phyloP scores from a whole-genome alignment of 176 grass and related monocot species.

The Panicum miliaceum region DNA sequence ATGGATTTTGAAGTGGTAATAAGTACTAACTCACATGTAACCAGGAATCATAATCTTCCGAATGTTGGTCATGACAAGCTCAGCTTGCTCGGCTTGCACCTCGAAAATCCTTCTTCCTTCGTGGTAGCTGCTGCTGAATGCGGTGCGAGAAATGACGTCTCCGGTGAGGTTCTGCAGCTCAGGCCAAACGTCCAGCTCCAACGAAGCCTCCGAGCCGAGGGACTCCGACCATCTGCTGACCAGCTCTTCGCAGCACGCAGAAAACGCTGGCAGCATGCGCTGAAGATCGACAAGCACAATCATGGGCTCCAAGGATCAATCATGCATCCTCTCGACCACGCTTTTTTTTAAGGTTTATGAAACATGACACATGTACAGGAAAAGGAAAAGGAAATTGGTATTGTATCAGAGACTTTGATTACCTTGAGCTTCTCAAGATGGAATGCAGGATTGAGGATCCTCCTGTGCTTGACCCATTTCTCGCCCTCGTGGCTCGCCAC shows the following conservation, averaged over 20 bases:
- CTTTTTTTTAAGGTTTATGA: too few relatives aligned
- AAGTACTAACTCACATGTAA: conserved; percentile 51
- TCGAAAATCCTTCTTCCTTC: conserved; percentile 30
- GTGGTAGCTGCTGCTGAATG: conserved; percentile 24
- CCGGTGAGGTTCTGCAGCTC: conserved; percentile 35
- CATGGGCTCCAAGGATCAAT: too few relatives aligned
- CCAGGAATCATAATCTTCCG: conserved; percentile 35
- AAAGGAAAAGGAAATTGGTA: not conserved
- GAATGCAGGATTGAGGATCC: conserved; percentile 79
- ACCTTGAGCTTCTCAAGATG: conserved; percentile 80
- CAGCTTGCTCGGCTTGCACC: conserved; percentile 23
- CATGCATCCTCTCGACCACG: too few relatives aligned
- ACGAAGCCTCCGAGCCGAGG: not conserved
- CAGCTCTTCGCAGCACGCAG: conserved; percentile 34
- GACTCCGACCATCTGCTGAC: conserved; percentile 15
- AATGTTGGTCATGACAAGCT: conserved; percentile 13
- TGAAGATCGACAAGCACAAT: not conserved
- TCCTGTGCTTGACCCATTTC: conserved; percentile 78
- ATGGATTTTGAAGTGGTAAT: not conserved
- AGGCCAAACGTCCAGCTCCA: conserved; percentile 31
- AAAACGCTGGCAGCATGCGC: conserved; percentile 34
- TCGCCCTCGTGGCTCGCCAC: conserved; percentile 56
- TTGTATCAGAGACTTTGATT: too few relatives aligned
- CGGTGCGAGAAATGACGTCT: conserved; percentile 30
- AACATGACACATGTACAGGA: not conserved